Percentiles rank a stretch among this genome's conserved stretches.
Conservation (phyloP, 331 rosid genomes). For the Telfairia occidentalis region DNA sequence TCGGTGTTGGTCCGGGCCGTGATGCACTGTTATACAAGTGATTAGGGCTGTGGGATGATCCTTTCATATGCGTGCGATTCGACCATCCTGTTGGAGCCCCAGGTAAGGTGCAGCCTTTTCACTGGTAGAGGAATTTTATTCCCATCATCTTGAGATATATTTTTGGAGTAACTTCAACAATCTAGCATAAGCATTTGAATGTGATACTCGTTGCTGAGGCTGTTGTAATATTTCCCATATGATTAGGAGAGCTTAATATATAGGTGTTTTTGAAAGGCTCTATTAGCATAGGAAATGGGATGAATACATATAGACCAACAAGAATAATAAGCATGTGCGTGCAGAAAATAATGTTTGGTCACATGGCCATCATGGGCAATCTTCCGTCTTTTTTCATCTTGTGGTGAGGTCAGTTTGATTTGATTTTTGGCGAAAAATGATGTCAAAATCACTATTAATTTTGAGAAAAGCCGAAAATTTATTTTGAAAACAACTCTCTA, state of each 20-base stretch:
- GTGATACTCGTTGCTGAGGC: neutral
- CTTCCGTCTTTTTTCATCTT: neutral
- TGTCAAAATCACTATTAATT: neutral
- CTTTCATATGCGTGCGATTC: neutral
- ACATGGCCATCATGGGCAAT: neutral
- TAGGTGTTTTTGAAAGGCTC: neutral
- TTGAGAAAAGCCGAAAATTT: neutral
- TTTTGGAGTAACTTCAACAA: conserved; percentile 3
- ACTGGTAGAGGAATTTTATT: conserved; percentile 16
- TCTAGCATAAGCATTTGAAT: conserved; percentile 4
- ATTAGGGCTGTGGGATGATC: neutral
- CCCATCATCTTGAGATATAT: conserved; percentile 9
- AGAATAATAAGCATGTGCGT: neutral
- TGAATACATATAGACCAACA: neutral
- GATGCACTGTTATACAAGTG: conserved; percentile 81
- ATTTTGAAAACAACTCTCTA: too few relatives aligned
- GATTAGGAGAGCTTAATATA: neutral
- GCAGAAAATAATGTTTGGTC: neutral
- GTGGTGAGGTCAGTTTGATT: neutral
- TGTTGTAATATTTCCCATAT: neutral
- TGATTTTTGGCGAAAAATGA: neutral
- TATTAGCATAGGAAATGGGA: neutral
- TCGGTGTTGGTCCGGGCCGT: conserved; percentile 92
- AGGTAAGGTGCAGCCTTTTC: conserved; percentile 15
- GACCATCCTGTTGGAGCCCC: conserved; percentile 12